Conservation (phyloP, 371 early-diverging fungal species). For the Mortierella sp. region DNA sequence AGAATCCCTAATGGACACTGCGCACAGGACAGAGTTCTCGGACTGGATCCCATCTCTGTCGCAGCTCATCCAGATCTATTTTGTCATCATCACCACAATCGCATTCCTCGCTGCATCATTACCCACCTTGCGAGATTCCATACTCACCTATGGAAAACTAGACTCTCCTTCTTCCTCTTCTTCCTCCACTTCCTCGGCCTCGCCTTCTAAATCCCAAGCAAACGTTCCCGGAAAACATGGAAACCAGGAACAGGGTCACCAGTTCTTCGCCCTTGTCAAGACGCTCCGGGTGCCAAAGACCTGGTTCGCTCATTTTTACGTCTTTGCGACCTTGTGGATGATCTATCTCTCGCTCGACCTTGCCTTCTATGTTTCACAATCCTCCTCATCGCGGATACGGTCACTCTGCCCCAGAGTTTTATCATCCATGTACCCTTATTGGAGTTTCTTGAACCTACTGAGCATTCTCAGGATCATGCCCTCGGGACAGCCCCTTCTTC, state of each 20-base stretch:
- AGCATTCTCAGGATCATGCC: slow-evolving; percentile 43
- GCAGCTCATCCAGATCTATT: slow-evolving; percentile 36
- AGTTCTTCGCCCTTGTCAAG: slow-evolving; percentile 11
- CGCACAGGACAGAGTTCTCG: too few relatives aligned
- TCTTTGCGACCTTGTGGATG: slow-evolving; percentile 47
- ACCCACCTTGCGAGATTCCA: slow-evolving; percentile 24
- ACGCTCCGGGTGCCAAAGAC: slow-evolving; percentile 69
- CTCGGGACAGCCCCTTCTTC: slow-evolving; percentile 3
- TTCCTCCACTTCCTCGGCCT: background rate
- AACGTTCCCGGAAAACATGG: background rate
- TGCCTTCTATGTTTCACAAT: slow-evolving; percentile 6
- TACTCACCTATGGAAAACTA: slow-evolving; percentile 49
- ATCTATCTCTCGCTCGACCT: slow-evolving; percentile 35
- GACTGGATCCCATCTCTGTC: slow-evolving; percentile 34
- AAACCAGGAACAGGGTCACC: too few relatives aligned
- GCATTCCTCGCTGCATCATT: slow-evolving; percentile 25
- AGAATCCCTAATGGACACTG: too few relatives aligned
- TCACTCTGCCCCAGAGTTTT: background rate
- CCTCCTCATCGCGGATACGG: background rate
- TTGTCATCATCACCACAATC: slow-evolving; percentile 16
- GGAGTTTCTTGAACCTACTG: slow-evolving; percentile 32
- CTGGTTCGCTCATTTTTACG: slow-evolving; percentile 78
- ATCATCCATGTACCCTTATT: slow-evolving; percentile 8
- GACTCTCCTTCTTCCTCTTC: slow-evolving; percentile 13
- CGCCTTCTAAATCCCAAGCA: background rate